Percentiles rank a stretch among this genome's conserved stretches.
Evolutionary conservation across 495 filamentous ascomycete species (phyloP).

Genomic region (Talaromyces nanjingensis): DNA sequence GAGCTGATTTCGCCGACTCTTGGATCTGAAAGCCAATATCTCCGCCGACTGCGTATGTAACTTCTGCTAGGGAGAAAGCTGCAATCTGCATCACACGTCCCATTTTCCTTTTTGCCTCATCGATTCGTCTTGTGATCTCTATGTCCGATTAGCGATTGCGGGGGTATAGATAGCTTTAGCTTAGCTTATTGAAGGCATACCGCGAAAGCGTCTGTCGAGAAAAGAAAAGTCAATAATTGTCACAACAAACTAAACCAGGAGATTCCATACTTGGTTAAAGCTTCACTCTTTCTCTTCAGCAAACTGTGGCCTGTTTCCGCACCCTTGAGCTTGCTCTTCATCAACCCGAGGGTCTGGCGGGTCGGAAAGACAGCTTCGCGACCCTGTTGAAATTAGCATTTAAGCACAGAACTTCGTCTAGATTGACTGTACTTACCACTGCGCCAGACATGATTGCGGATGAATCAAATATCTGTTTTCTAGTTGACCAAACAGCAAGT

Average conservation of each 20-base stretch:
- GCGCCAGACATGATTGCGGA: slow-evolving; percentile 46
- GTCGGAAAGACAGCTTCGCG: slow-evolving; percentile 94
- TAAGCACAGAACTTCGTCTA: neutral
- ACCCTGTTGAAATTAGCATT: slow-evolving; percentile 21
- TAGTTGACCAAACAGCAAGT: neutral
- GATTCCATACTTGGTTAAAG: slow-evolving; percentile 68
- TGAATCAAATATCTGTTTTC: neutral
- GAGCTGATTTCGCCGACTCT: slow-evolving; percentile 85
- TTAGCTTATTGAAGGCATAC: slow-evolving; percentile 35
- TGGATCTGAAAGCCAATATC: slow-evolving; percentile 96
- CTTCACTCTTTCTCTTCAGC: slow-evolving; percentile 89
- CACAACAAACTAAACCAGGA: neutral
- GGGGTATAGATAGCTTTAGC: slow-evolving; percentile 12
- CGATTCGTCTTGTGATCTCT: slow-evolving; percentile 96
- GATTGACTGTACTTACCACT: slow-evolving; percentile 33
- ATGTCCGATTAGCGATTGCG: slow-evolving; percentile 23
- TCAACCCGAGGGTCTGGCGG: slow-evolving; percentile 88
- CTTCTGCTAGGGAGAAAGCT: slow-evolving; percentile 94
- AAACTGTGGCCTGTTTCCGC: slow-evolving; percentile 84
- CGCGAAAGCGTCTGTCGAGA: slow-evolving; percentile 70
- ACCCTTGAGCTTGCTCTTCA: slow-evolving; percentile 99
- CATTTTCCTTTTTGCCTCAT: slow-evolving; percentile 99
- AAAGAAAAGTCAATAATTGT: slow-evolving; percentile 11
- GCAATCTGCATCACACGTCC: slow-evolving; percentile 98
- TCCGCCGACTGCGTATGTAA: slow-evolving; percentile 93